Percentiles rank a stretch among this genome's conserved stretches.
Conservation (phyloP, 768 basidiomycete genomes). For the Phlegmacium glaucopus region DNA sequence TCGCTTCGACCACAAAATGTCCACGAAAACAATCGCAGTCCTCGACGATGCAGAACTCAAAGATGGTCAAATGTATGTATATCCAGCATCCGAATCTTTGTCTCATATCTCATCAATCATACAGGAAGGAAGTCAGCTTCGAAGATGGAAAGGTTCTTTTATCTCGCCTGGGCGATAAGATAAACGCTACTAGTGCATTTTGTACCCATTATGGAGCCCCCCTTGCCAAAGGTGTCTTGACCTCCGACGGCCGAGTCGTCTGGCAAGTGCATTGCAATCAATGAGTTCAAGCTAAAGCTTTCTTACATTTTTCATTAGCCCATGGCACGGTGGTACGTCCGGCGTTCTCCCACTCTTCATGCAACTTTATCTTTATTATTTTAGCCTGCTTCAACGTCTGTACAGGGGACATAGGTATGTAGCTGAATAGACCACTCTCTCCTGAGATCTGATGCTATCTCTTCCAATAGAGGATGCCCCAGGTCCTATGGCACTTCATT, state of each 20-base stretch:
- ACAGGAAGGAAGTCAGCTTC: constrained; percentile 82
- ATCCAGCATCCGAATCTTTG: neutral
- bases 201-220: constrained; percentile 95
- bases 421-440: neutral
- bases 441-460: constrained; percentile 10
- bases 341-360: neutral
- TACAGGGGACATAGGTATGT: constrained; percentile 75
- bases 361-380: neutral
- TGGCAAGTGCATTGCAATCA: constrained; percentile 45
- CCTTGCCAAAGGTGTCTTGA: constrained; percentile 76
- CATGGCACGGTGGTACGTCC: constrained; percentile 80
- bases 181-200: constrained; percentile 77
- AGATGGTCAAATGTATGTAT: constrained; percentile 61
- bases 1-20: constrained; percentile 32
- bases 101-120: neutral
- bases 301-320: constrained; percentile 36
- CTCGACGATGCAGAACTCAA: constrained; percentile 53
- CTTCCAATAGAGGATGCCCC: constrained; percentile 75
- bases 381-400: constrained; percentile 85
- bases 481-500: constrained; percentile 75
- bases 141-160: constrained; percentile 76
- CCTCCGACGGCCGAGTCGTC: constrained; percentile 73
- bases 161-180: constrained; percentile 68
- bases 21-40: constrained; percentile 52
- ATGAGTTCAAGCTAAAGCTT: neutral